These are phyloP conservation scores for Alternaria brassicicola DNA, from an alignment of 2,329 filamentous ascomycete species.

Conservation along the genomic window DNA sequence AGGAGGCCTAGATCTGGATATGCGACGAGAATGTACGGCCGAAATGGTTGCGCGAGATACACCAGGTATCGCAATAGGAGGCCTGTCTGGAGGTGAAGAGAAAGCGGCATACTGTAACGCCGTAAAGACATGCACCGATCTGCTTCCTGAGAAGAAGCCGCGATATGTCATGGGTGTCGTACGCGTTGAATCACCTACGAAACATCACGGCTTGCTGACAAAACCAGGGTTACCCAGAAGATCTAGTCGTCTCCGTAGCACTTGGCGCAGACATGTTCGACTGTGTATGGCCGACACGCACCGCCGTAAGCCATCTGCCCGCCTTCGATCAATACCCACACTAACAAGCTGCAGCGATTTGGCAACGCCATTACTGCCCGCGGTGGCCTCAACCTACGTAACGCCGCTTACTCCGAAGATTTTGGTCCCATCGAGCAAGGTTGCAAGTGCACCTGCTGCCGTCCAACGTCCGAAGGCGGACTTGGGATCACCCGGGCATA, in stretches of 20 bases:
- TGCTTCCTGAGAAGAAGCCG: conserved; percentile 90
- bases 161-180: conserved; percentile 98
- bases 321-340: too few species aligned
- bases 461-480: conserved; percentile 67
- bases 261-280: conserved; percentile 99
- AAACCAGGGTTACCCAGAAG: conserved; percentile 83
- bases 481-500: conserved; percentile 86
- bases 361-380: conserved; percentile 86
- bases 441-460: conserved; percentile 82
- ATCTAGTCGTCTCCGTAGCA: conserved; percentile 90
- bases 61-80: conserved; percentile 94
- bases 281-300: conserved; percentile 97
- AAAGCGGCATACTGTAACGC: conserved; percentile 93
- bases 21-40: conserved; percentile 80
- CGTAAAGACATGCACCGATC: conserved; percentile 80
- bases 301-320: conserved; percentile 63
- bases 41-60: conserved; percentile 92
- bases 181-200: conserved; percentile 28
- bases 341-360: conserved; percentile 64
- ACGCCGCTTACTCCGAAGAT: conserved; percentile 76
- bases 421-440: conserved; percentile 83
- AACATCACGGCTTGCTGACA: conserved; percentile 19
- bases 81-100: conserved; percentile 91
- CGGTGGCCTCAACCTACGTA: conserved; percentile 84
- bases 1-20: conserved; percentile 85